phyloP scores from a whole-genome alignment of 1,139 yeast species.

The Candida sojae region DNA sequence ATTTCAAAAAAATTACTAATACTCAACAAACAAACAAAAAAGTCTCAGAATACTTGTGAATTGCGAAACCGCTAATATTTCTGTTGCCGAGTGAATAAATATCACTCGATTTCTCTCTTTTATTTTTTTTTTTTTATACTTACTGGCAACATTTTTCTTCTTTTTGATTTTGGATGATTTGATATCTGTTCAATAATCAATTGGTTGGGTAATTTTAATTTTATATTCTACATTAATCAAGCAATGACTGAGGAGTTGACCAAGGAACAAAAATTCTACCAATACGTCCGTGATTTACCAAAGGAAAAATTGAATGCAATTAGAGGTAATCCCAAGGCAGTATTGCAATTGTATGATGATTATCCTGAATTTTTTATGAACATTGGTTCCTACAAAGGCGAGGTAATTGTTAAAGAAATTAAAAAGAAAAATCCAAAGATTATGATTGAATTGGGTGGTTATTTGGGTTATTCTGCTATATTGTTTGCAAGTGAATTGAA shows the following conservation, averaged over 20 bases:
- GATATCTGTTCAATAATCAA: not conserved
- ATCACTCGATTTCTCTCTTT: not conserved
- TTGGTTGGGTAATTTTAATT: not conserved
- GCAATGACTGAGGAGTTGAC: slow-evolving; percentile 6
- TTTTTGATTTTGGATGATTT: not conserved
- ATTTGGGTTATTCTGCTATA: slow-evolving; percentile 47
- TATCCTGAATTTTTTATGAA: slow-evolving; percentile 27
- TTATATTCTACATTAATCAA: not conserved
- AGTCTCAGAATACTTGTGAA: no score
- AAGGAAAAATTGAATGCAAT: slow-evolving; percentile 19
- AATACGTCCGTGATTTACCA: slow-evolving; percentile 25
- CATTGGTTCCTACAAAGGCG: slow-evolving; percentile 37
- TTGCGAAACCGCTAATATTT: no score
- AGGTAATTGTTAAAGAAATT: slow-evolving; percentile 27
- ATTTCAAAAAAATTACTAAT: no score
- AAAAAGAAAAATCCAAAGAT: slow-evolving; percentile 27
- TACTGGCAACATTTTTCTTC: not conserved
- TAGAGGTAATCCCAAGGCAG: slow-evolving; percentile 30
- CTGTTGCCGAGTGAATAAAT: not conserved
- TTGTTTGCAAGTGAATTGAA: slow-evolving; percentile 30
- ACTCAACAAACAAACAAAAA: no score
- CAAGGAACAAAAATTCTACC: slow-evolving; percentile 24
- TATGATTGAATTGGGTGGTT: slow-evolving; percentile 47
- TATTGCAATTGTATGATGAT: slow-evolving; percentile 33
- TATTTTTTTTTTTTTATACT: not conserved